phyloP scores from a whole-genome alignment of 2,329 filamentous ascomycete species.

The Bipolaris victoriae region DNA sequence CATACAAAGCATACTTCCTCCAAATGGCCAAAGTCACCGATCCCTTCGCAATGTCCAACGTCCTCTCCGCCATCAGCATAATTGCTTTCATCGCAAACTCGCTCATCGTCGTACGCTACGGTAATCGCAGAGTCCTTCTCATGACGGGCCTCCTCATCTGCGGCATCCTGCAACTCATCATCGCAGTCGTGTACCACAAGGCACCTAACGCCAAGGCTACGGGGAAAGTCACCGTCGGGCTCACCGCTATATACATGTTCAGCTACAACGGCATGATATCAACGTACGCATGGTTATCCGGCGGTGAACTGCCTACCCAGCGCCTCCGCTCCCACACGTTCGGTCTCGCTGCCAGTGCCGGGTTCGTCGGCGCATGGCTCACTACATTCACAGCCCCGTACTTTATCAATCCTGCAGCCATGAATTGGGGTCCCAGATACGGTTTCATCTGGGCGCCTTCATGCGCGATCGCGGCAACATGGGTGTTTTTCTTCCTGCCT shows the following conservation, averaged over 20 bases:
- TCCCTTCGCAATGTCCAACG: slow-evolving; percentile 64
- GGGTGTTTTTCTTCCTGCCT: slow-evolving; percentile 56
- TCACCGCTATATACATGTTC: slow-evolving; percentile 62
- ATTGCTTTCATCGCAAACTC: slow-evolving; percentile 62
- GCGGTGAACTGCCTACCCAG: slow-evolving; percentile 64
- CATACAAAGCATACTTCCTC: slow-evolving; percentile 63
- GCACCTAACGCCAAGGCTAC: slow-evolving; percentile 45
- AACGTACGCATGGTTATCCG: slow-evolving; percentile 64
- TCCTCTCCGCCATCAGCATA: slow-evolving; percentile 61
- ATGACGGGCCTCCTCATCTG: slow-evolving; percentile 59
- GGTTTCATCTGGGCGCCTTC: slow-evolving; percentile 61
- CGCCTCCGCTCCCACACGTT: slow-evolving; percentile 64
- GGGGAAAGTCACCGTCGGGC: slow-evolving; percentile 59
- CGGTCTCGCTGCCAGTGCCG: slow-evolving; percentile 59
- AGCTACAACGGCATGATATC: slow-evolving; percentile 62
- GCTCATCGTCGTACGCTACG: slow-evolving; percentile 59
- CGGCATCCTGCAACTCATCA: slow-evolving; percentile 61
- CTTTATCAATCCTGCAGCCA: slow-evolving; percentile 62
- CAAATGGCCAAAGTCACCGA: slow-evolving; percentile 63
- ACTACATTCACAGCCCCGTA: slow-evolving; percentile 65
- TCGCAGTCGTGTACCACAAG: slow-evolving; percentile 60
- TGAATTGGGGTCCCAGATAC: slow-evolving; percentile 65
- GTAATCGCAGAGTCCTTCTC: slow-evolving; percentile 61
- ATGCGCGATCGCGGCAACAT: slow-evolving; percentile 39
- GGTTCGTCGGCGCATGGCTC: slow-evolving; percentile 62